Evolutionary conservation across 1,284 basidiomycete genomes (phyloP).

Genomic region (Leccinum holopus): DNA sequence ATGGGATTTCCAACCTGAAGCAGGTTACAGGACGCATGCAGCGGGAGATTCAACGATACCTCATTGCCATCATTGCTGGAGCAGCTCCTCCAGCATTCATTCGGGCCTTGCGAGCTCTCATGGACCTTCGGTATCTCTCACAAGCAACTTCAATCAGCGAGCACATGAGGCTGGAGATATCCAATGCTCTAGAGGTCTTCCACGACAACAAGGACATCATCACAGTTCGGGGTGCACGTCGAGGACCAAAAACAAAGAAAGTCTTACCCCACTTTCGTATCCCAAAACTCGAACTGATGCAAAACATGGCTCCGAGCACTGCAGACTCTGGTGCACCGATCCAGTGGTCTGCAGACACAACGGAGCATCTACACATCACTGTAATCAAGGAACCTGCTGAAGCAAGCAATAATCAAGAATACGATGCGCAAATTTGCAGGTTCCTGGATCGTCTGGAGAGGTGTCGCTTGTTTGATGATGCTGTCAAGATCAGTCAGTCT

Average conservation of each 20-base stretch:
- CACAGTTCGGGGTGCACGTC: neutral
- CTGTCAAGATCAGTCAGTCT: neutral
- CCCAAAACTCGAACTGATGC: neutral
- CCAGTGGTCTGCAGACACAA: neutral
- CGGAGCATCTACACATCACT: neutral
- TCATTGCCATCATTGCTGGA: neutral
- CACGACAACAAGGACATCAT: neutral
- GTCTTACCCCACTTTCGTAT: neutral
- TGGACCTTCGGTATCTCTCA: slow-evolving; percentile 17
- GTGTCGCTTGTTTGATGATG: neutral
- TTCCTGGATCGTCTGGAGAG: neutral
- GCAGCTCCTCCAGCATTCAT: neutral
- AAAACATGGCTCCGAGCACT: neutral
- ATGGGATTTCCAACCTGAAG: neutral
- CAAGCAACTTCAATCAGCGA: slow-evolving; percentile 5
- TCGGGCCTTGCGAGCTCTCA: slow-evolving; percentile 17
- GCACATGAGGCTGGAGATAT: neutral
- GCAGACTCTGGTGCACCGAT: neutral
- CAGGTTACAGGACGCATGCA: neutral
- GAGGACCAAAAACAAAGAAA: neutral
- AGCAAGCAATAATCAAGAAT: neutral
- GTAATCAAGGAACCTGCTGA: neutral
- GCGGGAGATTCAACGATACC: neutral
- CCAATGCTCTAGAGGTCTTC: neutral
- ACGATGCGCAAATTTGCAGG: neutral